Percentiles rank a stretch among this genome's conserved stretches.
phyloP scores from a whole-genome alignment of 495 filamentous ascomycete species.

The Penicillium maclennaniae region DNA sequence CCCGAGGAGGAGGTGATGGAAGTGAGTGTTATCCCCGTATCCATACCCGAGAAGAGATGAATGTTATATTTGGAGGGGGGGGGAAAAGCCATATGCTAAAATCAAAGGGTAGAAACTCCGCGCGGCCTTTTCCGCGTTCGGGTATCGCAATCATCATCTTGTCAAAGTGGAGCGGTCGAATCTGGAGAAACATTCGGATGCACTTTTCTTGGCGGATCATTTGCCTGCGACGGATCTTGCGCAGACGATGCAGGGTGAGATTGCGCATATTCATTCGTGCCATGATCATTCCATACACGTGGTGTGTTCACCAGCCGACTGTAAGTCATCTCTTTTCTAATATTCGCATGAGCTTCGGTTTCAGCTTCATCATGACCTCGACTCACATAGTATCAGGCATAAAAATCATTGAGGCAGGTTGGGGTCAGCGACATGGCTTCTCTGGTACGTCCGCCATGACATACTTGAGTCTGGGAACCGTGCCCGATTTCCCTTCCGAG shows the following conservation, averaged over 20 bases:
- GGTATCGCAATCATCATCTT: constrained; percentile 28
- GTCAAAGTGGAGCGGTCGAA: constrained; percentile 26
- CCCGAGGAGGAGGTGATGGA: constrained; percentile 24
- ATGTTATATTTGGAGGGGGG: too few relatives aligned
- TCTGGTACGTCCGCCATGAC: constrained; percentile 47
- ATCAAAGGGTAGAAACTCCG: constrained; percentile 23
- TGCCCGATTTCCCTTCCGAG: constrained; percentile 46
- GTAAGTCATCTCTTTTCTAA: constrained; percentile 17
- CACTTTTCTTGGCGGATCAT: constrained; percentile 25
- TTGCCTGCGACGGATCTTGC: constrained; percentile 17
- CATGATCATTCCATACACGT: constrained; percentile 72
- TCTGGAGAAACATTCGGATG: constrained; percentile 29
- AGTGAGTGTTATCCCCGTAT: constrained; percentile 18
- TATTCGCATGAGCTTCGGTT: too few relatives aligned
- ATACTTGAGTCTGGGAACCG: constrained; percentile 44
- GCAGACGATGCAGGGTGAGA: constrained; percentile 52
- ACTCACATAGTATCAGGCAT: constrained; percentile 42
- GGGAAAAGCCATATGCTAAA: not conserved
- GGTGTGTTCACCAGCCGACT: constrained; percentile 71
- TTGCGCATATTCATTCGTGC: constrained; percentile 70
- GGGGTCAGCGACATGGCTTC: constrained; percentile 87
- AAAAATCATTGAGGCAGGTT: constrained; percentile 71
- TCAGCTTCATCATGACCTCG: not conserved
- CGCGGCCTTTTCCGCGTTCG: constrained; percentile 22
- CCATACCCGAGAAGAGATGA: too few relatives aligned